phyloP scores from a whole-genome alignment of 169 alveolate genomes.

The Neospora caninum region DNA sequence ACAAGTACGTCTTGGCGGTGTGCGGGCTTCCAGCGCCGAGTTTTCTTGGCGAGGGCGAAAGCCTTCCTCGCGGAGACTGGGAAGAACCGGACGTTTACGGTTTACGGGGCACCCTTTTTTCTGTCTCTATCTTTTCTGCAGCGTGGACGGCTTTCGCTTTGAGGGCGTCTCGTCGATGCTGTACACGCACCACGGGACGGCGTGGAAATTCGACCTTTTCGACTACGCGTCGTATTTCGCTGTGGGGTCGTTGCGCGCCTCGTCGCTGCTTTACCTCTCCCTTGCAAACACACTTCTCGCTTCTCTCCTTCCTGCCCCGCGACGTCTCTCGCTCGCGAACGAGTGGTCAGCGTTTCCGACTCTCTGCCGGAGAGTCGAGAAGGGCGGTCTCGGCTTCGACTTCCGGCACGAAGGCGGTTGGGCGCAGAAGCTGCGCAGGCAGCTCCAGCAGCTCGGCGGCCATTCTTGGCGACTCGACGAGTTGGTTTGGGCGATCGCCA shows the following conservation, averaged over 20 bases:
- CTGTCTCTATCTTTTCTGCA: neutral
- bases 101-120: no score
- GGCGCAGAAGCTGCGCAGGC: conserved; percentile 59
- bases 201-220: conserved; percentile 82
- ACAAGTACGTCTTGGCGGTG: conserved; percentile 59
- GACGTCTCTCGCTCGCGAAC: conserved; percentile 90
- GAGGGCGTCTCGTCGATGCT: conserved; percentile 94
- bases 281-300: conserved; percentile 90
- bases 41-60: no score
- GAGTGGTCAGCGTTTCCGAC: conserved; percentile 93
- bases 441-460: conserved; percentile 60
- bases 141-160: conserved; percentile 91
- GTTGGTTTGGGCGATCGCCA: conserved; percentile 62
- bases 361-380: conserved; percentile 85
- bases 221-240: conserved; percentile 86
- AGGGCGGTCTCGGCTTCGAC: conserved; percentile 94
- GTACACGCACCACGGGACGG: conserved; percentile 90
- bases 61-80: no score
- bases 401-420: conserved; percentile 87
- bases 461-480: conserved; percentile 56
- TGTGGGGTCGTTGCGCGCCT: conserved; percentile 78
- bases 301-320: conserved; percentile 75
- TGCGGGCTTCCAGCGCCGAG: no score
- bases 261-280: conserved; percentile 86
- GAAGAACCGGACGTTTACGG: no score